phyloP scores from a whole-genome alignment of 192 early-diverging fungal genomes.

The Mortierella alpina region DNA sequence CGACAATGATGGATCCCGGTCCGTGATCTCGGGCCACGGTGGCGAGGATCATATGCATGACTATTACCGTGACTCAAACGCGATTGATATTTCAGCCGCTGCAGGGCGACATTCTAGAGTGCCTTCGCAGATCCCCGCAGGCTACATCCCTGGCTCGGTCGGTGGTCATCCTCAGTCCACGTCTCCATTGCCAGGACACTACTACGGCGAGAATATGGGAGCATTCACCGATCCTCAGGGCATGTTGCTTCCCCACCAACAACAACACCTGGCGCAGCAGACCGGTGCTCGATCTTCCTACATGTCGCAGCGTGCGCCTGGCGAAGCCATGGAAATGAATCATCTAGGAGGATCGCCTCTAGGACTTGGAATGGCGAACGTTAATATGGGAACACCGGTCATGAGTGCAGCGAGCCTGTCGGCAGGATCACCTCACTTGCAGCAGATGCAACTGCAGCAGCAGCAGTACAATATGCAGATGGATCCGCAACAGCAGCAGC shows the following conservation, averaged over 20 bases:
- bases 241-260: constrained; percentile 23
- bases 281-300: neutral
- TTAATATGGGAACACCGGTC: constrained; percentile 13
- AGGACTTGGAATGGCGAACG: constrained; percentile 31
- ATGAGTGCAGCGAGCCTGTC: constrained; percentile 14
- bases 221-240: constrained; percentile 42
- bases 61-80: constrained; percentile 45
- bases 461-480: constrained; percentile 11
- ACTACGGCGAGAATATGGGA: neutral
- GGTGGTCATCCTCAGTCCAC: constrained; percentile 18
- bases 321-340: constrained; percentile 41
- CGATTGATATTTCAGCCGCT: constrained; percentile 21
- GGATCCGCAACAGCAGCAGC: constrained; percentile 21
- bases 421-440: constrained; percentile 15
- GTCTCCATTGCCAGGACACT: constrained; percentile 22
- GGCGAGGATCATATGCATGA: constrained; percentile 37
- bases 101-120: constrained; percentile 30
- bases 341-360: constrained; percentile 20
- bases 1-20: constrained; percentile 30
- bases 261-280: neutral
- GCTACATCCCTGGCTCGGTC: constrained; percentile 19
- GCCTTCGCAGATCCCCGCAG: constrained; percentile 24
- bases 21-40: constrained; percentile 34
- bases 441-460: constrained; percentile 18
- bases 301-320: constrained; percentile 12